phyloP scores from a whole-genome alignment of 352 stramenopile genomes.

The Globisporangium cystogenes region DNA sequence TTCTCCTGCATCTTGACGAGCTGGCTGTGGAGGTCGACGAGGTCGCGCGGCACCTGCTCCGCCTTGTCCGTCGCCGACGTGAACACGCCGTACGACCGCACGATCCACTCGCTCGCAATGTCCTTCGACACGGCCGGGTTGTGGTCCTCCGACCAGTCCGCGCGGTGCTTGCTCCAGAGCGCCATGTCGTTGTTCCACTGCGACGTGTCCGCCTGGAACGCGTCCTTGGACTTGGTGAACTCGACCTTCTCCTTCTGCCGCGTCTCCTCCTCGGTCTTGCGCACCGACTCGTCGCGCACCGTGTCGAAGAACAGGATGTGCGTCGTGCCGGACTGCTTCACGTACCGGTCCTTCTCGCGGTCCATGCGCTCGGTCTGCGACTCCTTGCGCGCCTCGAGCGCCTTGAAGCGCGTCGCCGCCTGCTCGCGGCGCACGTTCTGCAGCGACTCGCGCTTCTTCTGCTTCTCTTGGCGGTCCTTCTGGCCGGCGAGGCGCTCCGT shows the following conservation, averaged over 20 bases:
- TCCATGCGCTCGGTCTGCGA: slow-evolving; percentile 72
- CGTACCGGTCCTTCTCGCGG: slow-evolving; percentile 77
- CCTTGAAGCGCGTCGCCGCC: slow-evolving; percentile 67
- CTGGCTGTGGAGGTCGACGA: slow-evolving; percentile 66
- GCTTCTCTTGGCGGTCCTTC: slow-evolving; percentile 45
- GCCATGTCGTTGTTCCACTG: slow-evolving; percentile 90
- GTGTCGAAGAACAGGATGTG: slow-evolving; percentile 87
- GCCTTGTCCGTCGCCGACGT: slow-evolving; percentile 39
- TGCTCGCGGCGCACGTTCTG: slow-evolving; percentile 77
- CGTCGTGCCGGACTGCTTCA: slow-evolving; percentile 65
- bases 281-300: slow-evolving; percentile 59
- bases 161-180: slow-evolving; percentile 82
- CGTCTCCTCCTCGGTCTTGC: slow-evolving; percentile 75
- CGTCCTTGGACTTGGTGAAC: slow-evolving; percentile 87
- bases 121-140: slow-evolving; percentile 85
- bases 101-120: slow-evolving; percentile 85
- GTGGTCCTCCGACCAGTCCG: slow-evolving; percentile 82
- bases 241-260: slow-evolving; percentile 85
- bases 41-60: slow-evolving; percentile 54
- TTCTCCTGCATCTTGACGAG: slow-evolving; percentile 84
- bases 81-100: slow-evolving; percentile 84
- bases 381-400: slow-evolving; percentile 75
- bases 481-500: slow-evolving; percentile 62
- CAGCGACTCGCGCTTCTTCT: slow-evolving; percentile 63
- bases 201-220: slow-evolving; percentile 82